A percentile compares a stretch with the other conserved stretches of the same genome.
These are phyloP conservation scores for Hypoxylon sp. DNA, from an alignment of 2,329 filamentous ascomycete species.

Conservation along the genomic window DNA sequence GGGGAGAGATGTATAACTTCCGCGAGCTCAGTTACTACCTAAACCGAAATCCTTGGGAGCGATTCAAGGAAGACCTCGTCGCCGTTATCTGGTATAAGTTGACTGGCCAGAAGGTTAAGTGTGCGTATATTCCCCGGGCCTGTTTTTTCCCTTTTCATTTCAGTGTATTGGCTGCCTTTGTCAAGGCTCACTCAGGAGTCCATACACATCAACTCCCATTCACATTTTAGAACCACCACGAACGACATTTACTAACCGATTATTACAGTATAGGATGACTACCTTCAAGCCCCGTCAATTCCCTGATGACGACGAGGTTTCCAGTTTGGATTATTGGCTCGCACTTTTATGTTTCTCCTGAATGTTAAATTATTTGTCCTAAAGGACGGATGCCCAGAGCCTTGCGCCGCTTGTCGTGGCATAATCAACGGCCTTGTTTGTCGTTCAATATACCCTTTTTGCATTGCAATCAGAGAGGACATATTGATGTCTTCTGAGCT, in stretches of 20 bases:
- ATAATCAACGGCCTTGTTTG: slow-evolving; percentile 26
- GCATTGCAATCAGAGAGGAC: slow-evolving; percentile 38
- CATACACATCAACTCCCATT: not conserved
- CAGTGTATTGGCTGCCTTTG: not conserved
- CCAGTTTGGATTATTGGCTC: slow-evolving; percentile 16
- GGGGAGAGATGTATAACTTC: slow-evolving; percentile 97
- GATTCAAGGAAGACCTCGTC: slow-evolving; percentile 76
- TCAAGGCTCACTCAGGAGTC: not conserved
- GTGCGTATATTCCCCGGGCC: slow-evolving; percentile 33
- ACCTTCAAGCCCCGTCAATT: slow-evolving; percentile 21
- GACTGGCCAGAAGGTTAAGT: slow-evolving; percentile 72
- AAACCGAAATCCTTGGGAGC: slow-evolving; percentile 87
- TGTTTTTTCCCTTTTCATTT: slow-evolving; percentile 2
- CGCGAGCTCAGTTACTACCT: slow-evolving; percentile 91
- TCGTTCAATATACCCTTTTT: slow-evolving; percentile 45
- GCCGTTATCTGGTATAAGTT: slow-evolving; percentile 74
- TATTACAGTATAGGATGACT: slow-evolving; percentile 43
- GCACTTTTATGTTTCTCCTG: slow-evolving; percentile 19
- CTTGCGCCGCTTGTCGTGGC: slow-evolving; percentile 22
- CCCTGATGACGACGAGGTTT: slow-evolving; percentile 27
- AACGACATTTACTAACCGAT: slow-evolving; percentile 23
- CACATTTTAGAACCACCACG: not conserved
- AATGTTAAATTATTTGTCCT: slow-evolving; percentile 31
- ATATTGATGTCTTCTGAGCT: slow-evolving; percentile 28
- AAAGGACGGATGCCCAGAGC: slow-evolving; percentile 13